These are phyloP conservation scores for Komagataella pseudopastoris DNA, from an alignment of 805 yeast genomes.

Conservation along the genomic window DNA sequence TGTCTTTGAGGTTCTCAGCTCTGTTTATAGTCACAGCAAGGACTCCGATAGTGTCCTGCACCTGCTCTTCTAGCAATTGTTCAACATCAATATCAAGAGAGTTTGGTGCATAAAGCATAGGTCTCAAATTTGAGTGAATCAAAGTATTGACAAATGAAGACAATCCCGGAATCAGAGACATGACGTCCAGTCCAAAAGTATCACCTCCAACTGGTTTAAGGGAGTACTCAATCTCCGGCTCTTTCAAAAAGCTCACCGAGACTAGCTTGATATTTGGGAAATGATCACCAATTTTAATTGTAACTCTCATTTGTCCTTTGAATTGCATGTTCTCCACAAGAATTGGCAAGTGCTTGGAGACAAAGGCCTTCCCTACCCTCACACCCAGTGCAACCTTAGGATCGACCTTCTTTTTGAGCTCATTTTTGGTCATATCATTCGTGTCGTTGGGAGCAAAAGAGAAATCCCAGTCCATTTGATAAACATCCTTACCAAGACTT, in stretches of 20 bases:
- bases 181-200: constrained; percentile 72
- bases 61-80: constrained; percentile 48
- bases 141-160: constrained; percentile 56
- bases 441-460: constrained; percentile 74
- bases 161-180: constrained; percentile 76
- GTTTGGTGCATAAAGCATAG: constrained; percentile 75
- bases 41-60: constrained; percentile 59
- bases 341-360: constrained; percentile 65
- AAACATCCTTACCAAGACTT: constrained; percentile 47
- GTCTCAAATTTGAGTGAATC: constrained; percentile 59
- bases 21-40: constrained; percentile 49
- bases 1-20: constrained; percentile 30
- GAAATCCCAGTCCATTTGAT: constrained; percentile 79
- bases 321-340: constrained; percentile 72
- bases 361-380: constrained; percentile 68
- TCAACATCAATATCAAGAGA: constrained; percentile 65
- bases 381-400: constrained; percentile 78
- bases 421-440: constrained; percentile 71
- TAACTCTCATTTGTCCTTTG: constrained; percentile 55
- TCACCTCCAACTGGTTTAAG: constrained; percentile 85
- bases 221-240: constrained; percentile 67
- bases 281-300: constrained; percentile 42
- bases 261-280: constrained; percentile 74
- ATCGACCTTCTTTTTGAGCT: constrained; percentile 54
- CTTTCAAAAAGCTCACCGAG: constrained; percentile 59